These are phyloP conservation scores for Knoxdaviesia proteae DNA, from an alignment of 2,329 filamentous ascomycete species.

Conservation along the genomic window DNA sequence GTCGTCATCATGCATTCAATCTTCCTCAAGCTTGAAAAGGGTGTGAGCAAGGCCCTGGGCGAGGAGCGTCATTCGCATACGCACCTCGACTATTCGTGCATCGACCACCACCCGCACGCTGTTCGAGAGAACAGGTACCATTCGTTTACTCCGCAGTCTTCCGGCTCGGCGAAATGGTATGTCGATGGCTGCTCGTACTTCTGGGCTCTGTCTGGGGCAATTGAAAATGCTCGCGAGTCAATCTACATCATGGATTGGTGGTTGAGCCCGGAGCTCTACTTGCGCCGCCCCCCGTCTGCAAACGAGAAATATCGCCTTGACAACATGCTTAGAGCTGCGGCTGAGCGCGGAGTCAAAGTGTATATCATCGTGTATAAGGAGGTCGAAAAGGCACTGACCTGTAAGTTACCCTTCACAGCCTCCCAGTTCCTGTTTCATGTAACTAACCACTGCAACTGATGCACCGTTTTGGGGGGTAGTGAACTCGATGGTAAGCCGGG, in stretches of 20 bases:
- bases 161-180: constrained; percentile 69
- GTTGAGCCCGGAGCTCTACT: constrained; percentile 73
- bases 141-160: constrained; percentile 53
- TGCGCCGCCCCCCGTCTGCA: constrained; percentile 59
- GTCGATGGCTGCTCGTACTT: constrained; percentile 73
- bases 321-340: constrained; percentile 60
- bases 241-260: constrained; percentile 86
- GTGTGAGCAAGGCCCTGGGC: constrained; percentile 9
- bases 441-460: constrained; percentile 3
- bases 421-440: background rate
- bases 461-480: constrained; percentile 8
- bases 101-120: constrained; percentile 18
- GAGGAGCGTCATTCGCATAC: constrained; percentile 24
- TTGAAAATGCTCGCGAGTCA: constrained; percentile 43
- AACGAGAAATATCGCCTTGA: constrained; percentile 75
- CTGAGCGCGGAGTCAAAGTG: constrained; percentile 64
- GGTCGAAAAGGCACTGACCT: constrained; percentile 57
- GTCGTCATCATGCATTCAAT: constrained; percentile 10
- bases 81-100: constrained; percentile 18
- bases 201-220: constrained; percentile 59
- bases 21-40: constrained; percentile 22
- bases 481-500: constrained; percentile 17
- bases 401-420: constrained; percentile 29
- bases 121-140: constrained; percentile 32
- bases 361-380: constrained; percentile 89